Base-by-base conservation (phyloP, 805 yeast species). In the Sungouiozyma intestinalis region DNA sequence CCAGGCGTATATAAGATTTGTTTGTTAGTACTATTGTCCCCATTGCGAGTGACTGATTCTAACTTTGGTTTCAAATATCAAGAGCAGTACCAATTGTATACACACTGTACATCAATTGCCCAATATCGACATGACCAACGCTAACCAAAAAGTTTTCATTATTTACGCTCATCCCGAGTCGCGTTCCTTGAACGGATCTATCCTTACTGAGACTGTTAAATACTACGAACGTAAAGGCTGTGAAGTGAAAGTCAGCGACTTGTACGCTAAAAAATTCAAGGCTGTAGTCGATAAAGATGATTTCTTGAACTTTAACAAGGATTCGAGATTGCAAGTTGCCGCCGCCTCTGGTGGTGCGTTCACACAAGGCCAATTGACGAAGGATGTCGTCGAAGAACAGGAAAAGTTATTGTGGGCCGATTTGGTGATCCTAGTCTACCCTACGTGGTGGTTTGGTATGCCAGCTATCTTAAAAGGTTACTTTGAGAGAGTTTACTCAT, bases 391-490 rank as follows among this genome's bases (percentile, higher is more conserved):
- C 18, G 46, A 32, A 3, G 63, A 54, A 38, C 64, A 59, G 36
- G 50, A 54, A 34, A 59, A 59, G 34, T 43, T 56, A 4, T 24
- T 40, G 16, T 59, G 63, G 63, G 59, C 60, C 9, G 63, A 58
- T 40, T n/a, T 43, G 6, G 45, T 58, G 9, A 46, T 59, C 19
- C 48, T 56, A 29, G 55, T 48, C 33, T 57, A 57, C 45, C 62
- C 63, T 16, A 15, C 55, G 2, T 59, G 63, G 63, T 59, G 63
- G 63, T 57, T 44, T 40, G 31, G 46, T 4, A 47, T 58, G 57
- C 63, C 60, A 13, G 60, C 62, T n/a, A 57, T 57, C 29, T 38
- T 58, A 19, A 59, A 54, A 33, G 62, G 63, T 13, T 58, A 61
- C 58, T 39, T 58, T 20, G 62, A 56, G 4, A 46, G 62, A 18